These are phyloP conservation scores for Phoma sp. DNA, from an alignment of 2,329 filamentous ascomycete genomes.

Conservation along the genomic window DNA sequence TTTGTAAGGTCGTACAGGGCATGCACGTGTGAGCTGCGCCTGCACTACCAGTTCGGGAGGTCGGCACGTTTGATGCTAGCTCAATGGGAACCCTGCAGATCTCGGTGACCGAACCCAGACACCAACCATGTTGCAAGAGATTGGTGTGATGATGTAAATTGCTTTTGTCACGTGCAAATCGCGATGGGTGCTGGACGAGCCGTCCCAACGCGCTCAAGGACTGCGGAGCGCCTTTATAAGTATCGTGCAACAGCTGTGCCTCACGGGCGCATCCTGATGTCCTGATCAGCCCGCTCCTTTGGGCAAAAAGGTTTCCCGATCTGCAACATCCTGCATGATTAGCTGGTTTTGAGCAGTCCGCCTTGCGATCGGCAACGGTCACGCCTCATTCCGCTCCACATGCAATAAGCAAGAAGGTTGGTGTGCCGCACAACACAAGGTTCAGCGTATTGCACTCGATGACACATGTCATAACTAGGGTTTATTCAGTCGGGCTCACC, in stretches of 20 bases:
- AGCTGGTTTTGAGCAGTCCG: background rate
- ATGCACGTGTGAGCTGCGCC: no score
- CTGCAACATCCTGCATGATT: background rate
- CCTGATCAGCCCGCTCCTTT: background rate
- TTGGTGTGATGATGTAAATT: background rate
- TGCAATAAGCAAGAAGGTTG: constrained; percentile 2
- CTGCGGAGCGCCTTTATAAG: background rate
- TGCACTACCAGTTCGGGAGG: no score
- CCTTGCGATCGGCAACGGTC: constrained; percentile 5
- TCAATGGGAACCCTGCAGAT: constrained; percentile 1
- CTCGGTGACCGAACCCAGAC: background rate
- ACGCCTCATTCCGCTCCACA: constrained; percentile 2
- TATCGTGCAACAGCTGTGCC: background rate
- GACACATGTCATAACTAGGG: background rate
- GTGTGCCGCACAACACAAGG: background rate
- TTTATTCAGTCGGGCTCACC: background rate
- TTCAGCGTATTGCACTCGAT: background rate
- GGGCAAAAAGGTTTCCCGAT: background rate
- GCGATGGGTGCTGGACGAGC: no score
- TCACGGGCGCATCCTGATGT: background rate
- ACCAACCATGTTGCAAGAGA: background rate
- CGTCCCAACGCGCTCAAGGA: background rate
- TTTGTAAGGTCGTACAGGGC: no score
- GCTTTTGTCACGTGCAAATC: background rate
- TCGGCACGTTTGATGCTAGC: no score